phyloP scores from a whole-genome alignment of 495 filamentous ascomycete genomes.

The Lindgomyces ingoldianus region DNA sequence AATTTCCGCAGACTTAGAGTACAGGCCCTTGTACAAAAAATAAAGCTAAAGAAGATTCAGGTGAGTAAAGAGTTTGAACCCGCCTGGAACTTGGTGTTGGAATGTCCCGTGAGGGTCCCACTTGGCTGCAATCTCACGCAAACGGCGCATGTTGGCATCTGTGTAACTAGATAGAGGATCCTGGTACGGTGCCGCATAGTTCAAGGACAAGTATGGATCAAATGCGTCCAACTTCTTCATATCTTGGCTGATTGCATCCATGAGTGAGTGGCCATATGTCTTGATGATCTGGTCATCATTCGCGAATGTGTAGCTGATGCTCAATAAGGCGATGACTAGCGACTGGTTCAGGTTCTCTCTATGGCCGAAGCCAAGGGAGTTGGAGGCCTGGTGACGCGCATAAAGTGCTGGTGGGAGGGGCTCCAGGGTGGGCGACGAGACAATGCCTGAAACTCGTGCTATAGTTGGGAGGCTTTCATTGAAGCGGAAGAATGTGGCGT shows the following conservation, averaged over 20 bases:
- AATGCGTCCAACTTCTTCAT: constrained; percentile 6
- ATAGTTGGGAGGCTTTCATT: neutral
- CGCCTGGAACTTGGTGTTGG: neutral
- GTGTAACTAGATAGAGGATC: constrained; percentile 10
- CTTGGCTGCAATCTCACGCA: constrained; percentile 5
- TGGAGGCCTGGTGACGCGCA: neutral
- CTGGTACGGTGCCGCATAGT: constrained; percentile 12
- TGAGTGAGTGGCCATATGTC: constrained; percentile 33
- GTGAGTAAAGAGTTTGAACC: neutral
- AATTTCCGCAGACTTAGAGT: neutral
- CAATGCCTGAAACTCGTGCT: neutral
- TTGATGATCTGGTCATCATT: constrained; percentile 42
- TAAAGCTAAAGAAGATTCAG: neutral
- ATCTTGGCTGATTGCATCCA: constrained; percentile 23
- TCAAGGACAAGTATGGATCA: constrained; percentile 10
- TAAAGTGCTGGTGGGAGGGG: constrained; percentile 6
- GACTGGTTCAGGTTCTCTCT: constrained; percentile 1
- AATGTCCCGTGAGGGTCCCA: constrained; percentile 13
- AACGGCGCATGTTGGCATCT: constrained; percentile 1
- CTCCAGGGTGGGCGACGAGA: neutral
- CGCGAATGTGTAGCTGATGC: constrained; percentile 8
- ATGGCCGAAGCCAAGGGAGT: neutral
- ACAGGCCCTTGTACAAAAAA: neutral
- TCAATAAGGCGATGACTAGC: constrained; percentile 4
- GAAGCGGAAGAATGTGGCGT: neutral